Percentiles rank a stretch among this genome's conserved stretches.
Conservation (phyloP, 805 yeast genomes). For the Clavispora asparagi region DNA sequence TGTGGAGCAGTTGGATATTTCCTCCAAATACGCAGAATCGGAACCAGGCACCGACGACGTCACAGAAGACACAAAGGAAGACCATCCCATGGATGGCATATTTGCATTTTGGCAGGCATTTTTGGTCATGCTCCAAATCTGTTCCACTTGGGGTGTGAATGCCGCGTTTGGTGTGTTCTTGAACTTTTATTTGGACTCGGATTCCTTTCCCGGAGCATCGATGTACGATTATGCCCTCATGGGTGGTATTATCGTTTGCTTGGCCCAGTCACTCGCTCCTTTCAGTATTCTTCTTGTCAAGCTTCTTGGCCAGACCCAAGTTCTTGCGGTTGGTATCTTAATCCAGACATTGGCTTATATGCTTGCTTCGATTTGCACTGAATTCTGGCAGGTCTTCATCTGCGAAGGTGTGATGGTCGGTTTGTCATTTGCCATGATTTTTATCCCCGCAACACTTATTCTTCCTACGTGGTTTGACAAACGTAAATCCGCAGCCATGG, state of each 20-base stretch:
- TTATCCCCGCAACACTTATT: conserved; percentile 55
- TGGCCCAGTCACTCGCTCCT: conserved; percentile 62
- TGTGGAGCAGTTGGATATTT: conserved; percentile 5
- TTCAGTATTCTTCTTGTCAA: conserved; percentile 32
- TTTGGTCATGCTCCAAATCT: conserved; percentile 35
- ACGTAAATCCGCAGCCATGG: conserved; percentile 52
- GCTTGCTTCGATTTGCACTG: conserved; percentile 54
- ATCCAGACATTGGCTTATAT: conserved; percentile 51
- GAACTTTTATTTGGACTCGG: conserved; percentile 40
- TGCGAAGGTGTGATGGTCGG: conserved; percentile 68
- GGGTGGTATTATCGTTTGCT: conserved; percentile 59
- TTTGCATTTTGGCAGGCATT: conserved; percentile 18
- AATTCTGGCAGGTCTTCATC: conserved; percentile 60
- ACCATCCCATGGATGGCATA: conserved; percentile 14
- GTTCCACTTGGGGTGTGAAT: conserved; percentile 54
- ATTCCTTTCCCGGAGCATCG: conserved; percentile 47
- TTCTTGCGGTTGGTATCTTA: conserved; percentile 45
- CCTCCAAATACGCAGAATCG: background rate
- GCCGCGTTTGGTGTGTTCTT: conserved; percentile 57
- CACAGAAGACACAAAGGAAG: background rate
- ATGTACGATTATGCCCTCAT: conserved; percentile 59
- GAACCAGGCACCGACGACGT: background rate
- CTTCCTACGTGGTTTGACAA: conserved; percentile 70
- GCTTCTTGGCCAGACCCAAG: conserved; percentile 45
- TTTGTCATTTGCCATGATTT: conserved; percentile 47